Evolutionary conservation across 345 rosid genomes (phyloP).

Genomic region (Syzygium oleosum): DNA sequence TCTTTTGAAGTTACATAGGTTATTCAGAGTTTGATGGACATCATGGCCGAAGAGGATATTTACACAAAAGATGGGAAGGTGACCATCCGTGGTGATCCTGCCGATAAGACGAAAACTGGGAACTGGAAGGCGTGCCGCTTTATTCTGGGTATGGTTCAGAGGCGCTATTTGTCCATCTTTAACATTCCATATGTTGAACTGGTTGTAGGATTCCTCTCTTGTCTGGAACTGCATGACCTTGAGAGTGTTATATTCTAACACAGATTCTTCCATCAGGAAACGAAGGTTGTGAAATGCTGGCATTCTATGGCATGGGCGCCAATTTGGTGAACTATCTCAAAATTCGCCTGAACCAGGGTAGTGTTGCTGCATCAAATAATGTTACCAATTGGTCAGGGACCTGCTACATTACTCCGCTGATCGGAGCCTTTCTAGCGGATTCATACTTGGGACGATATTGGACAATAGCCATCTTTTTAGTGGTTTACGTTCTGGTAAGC

Average conservation of each 20-base stretch:
- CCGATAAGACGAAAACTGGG: constrained; percentile 63
- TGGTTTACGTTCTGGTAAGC: constrained; percentile 68
- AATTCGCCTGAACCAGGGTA: constrained; percentile 56
- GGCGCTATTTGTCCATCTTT: not conserved
- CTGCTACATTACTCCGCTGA: constrained; percentile 76
- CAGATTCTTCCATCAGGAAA: constrained; percentile 31
- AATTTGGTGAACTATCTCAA: constrained; percentile 82
- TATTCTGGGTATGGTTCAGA: constrained; percentile 53
- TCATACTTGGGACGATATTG: constrained; percentile 85
- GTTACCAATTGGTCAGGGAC: constrained; percentile 95
- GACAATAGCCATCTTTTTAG: constrained; percentile 73
- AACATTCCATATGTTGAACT: not conserved
- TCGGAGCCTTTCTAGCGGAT: constrained; percentile 97
- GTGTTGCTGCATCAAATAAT: constrained; percentile 68
- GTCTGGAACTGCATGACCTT: not conserved
- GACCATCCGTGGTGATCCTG: constrained; percentile 61
- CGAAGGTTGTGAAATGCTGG: constrained; percentile 89
- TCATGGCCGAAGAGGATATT: constrained; percentile 51
- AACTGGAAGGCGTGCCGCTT: constrained; percentile 89
- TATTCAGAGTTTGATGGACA: not conserved
- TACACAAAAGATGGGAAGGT: constrained; percentile 72
- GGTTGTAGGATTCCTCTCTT: not conserved
- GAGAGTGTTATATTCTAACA: not conserved
- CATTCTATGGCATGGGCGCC: constrained; percentile 98
- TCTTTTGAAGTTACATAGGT: not conserved